Conservation (phyloP, 2,329 filamentous ascomycete genomes). For the Sphaerulina musiva region DNA sequence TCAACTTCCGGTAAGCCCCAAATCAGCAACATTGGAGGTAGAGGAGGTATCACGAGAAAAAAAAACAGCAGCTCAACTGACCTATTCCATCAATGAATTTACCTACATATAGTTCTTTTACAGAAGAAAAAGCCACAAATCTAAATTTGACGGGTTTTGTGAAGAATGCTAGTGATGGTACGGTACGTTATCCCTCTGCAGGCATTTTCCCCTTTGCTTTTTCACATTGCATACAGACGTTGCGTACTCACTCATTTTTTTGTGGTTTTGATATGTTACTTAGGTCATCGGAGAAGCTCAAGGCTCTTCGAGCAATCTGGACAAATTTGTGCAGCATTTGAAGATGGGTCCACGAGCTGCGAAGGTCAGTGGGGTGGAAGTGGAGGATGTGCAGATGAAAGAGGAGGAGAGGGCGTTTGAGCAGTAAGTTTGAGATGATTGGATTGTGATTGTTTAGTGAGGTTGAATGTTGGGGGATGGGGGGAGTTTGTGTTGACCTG, state of each 20-base stretch:
- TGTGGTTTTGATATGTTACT: background rate
- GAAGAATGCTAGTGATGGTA: slow-evolving; percentile 43
- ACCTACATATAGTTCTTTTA: slow-evolving; percentile 32
- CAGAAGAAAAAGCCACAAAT: slow-evolving; percentile 39
- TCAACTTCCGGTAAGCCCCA: too few species aligned
- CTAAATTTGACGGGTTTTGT: slow-evolving; percentile 44
- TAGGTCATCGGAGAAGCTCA: slow-evolving; percentile 89
- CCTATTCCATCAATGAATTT: too few species aligned
- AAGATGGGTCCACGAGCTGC: slow-evolving; percentile 67
- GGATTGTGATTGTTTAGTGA: background rate
- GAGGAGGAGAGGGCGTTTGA: slow-evolving; percentile 62
- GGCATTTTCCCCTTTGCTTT: too few species aligned
- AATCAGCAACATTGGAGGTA: too few species aligned
- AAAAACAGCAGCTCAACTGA: too few species aligned
- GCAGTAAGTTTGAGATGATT: slow-evolving; percentile 21
- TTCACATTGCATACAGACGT: background rate
- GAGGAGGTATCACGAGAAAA: too few species aligned
- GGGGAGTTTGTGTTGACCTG: background rate
- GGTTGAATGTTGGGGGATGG: background rate
- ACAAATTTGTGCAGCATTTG: slow-evolving; percentile 66
- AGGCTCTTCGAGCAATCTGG: slow-evolving; percentile 58
- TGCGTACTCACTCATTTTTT: background rate
- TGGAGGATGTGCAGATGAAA: slow-evolving; percentile 57
- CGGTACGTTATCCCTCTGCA: slow-evolving; percentile 33
- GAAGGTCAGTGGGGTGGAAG: slow-evolving; percentile 66